Base-by-base conservation (phyloP, 441 rosid genomes). In the Erysimum cheiri region DNA sequence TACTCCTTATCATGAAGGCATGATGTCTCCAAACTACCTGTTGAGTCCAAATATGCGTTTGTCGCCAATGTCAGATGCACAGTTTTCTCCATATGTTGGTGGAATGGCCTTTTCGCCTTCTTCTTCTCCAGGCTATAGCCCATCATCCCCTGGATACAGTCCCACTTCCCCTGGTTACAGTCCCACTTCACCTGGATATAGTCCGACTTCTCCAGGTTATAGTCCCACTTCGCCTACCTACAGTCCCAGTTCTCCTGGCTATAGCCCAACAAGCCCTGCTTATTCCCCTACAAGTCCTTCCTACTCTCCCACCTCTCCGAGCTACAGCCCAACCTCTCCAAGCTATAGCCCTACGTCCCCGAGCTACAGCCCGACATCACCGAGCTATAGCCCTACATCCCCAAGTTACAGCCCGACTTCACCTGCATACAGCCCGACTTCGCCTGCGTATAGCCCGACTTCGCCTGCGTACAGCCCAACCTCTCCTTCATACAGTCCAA, bases 1-100 rank as follows among this genome's bases (percentile, higher is more conserved):
- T 62, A 95, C 99, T 78, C 99, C 99, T 70, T 89, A 85, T 62
- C 96, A 85, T 28, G 98, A 93, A 3, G 89, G 97, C 72, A 87
- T 92, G 92, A 92, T 93, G 99, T 92, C 99, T 50, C 99, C 98
- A 13, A 87, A 64, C 79, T 91, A 91, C 78, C 64, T 92, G 68
- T 78, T 81, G 67, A 92, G 97, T 75, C 99, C 98, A 39, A 87
- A 73, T 79, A 82, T 85, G 57, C 93, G 93, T 28, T 80, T 87
- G 39, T 95, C 98, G 0, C 99, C 99, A 19, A 85, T 80, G 13
- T 72, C 92, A 36, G 97, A 88, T 75, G 92, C 96, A 15, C 90
- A 84, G 71, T 90, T 90, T 76, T 92, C 98, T 70, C 98, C 98
- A 24, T 92, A 86, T 69, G 97, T 88, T 60, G 86, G 92, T 47